Conservation (phyloP, 1,284 basidiomycete species). For the Butyriboletus appendiculatus region DNA sequence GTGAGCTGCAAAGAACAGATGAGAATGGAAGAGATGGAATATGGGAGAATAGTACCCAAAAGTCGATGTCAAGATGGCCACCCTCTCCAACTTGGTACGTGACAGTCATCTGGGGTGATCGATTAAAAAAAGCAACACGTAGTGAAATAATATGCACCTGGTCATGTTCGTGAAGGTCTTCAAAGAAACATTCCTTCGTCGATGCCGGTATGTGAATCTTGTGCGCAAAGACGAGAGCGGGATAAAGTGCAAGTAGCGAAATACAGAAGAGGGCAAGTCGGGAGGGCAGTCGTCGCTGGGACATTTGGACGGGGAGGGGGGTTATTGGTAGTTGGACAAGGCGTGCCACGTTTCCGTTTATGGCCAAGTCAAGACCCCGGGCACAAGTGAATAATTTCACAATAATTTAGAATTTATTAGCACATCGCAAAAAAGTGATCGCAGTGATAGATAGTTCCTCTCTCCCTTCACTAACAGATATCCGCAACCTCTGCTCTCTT, state of each 20-base stretch:
- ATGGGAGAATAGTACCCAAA: slow-evolving; percentile 64
- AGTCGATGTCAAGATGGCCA: slow-evolving; percentile 96
- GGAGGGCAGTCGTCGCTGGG: slow-evolving; percentile 11
- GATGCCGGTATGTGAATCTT: slow-evolving; percentile 75
- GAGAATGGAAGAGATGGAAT: not conserved
- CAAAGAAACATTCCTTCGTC: slow-evolving; percentile 96
- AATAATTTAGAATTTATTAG: slow-evolving; percentile 13
- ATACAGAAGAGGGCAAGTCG: slow-evolving; percentile 37
- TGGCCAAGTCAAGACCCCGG: slow-evolving; percentile 24
- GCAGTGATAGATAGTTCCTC: slow-evolving; percentile 33
- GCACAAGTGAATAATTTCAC: slow-evolving; percentile 20
- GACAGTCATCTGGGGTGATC: slow-evolving; percentile 84
- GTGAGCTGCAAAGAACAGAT: slow-evolving; percentile 55
- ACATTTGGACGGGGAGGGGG: slow-evolving; percentile 17
- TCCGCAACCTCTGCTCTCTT: slow-evolving; percentile 8
- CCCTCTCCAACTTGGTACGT: slow-evolving; percentile 98
- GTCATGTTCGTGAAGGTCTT: slow-evolving; percentile 94
- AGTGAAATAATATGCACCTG: slow-evolving; percentile 53
- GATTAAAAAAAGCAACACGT: slow-evolving; percentile 6
- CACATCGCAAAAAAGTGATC: slow-evolving; percentile 23
- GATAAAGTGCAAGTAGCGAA: slow-evolving; percentile 44
- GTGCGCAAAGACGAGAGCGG: slow-evolving; percentile 54
- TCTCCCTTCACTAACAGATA: slow-evolving; percentile 33
- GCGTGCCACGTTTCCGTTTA: slow-evolving; percentile 11
- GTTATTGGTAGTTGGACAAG: not conserved